Evolutionary conservation across 176 grass and related monocot genomes (phyloP), one percentile per base, ranked within the genome.

Genomic region (Typha latifolia): DNA sequence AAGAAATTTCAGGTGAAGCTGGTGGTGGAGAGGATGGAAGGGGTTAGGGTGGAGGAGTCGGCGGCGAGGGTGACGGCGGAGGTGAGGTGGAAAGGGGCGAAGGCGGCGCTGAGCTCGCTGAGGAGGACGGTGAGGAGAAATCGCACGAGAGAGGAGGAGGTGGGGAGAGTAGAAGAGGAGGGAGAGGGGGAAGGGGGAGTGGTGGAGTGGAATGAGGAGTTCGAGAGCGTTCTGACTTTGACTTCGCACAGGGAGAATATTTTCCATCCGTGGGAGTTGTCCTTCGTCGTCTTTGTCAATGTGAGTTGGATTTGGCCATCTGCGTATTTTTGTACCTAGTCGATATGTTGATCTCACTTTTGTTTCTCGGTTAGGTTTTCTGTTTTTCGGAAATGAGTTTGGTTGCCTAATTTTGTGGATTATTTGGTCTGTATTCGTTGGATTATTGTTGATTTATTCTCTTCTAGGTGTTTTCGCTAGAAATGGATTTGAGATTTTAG

Each of bases 121-220:
- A 77, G 89, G 64, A 82, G 95, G 55, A 81, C 70, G 57, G 74
- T 94, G 77, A 78, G 81, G 70, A 81, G 89, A 74, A 85, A 90
- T 78, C 80, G 84, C 72, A 99, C 94, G 73, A 85, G 89, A 49
- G 82, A 93, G 55, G 94, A 83, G 73, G 74, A 83, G 64, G 67
- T 91, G 61, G 63, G 49, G 8, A 48, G 63, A 7, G 47, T 68
- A 61, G 64, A 51, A 50, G 53, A 3, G 48, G 65, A 12, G 32
- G 73, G 51, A 63, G 51, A 49, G 61, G 78, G 12, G 56, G 62
- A 51, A 15, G 32, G 50, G 51, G 63, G 63, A 12, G n/a, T 47
- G 3, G 89, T 77, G 12, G 81, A 63, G 64, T 99, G 89, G 94
- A 87, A 87, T 3, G 94, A 99, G 75, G 94, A 90, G 71, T 99